Percentiles rank a stretch among this genome's conserved stretches.
phyloP scores from a whole-genome alignment of 1,284 basidiomycete species.

The Pseudozyma tsukubaensis region DNA sequence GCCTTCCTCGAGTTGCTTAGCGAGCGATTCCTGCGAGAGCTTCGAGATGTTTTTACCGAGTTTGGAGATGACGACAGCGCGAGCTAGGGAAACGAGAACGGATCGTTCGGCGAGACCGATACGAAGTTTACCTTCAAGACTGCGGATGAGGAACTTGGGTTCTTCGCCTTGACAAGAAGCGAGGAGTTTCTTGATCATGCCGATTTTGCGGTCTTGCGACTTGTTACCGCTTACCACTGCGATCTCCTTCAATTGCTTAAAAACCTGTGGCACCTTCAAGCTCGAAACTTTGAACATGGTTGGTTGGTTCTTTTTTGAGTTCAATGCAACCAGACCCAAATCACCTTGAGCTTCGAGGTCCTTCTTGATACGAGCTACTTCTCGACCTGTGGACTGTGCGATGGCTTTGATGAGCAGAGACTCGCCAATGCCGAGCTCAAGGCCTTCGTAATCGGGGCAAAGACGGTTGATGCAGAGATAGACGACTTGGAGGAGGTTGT shows the following conservation, averaged over 20 bases:
- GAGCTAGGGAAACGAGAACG: constrained; percentile 69
- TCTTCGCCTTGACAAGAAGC: constrained; percentile 87
- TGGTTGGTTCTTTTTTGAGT: constrained; percentile 91
- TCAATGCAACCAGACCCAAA: constrained; percentile 92
- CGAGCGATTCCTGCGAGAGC: constrained; percentile 77
- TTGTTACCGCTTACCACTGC: constrained; percentile 81
- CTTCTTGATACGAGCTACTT: constrained; percentile 82
- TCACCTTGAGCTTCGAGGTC: constrained; percentile 95
- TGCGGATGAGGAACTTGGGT: constrained; percentile 95
- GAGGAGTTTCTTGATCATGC: constrained; percentile 92
- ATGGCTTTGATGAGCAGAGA: constrained; percentile 95
- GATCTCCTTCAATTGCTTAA: constrained; percentile 56
- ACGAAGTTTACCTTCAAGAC: constrained; percentile 94
- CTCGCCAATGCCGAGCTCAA: constrained; percentile 97
- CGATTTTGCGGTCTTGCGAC: constrained; percentile 79
- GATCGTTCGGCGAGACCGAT: constrained; percentile 97
- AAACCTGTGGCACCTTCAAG: constrained; percentile 84
- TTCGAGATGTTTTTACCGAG: constrained; percentile 72
- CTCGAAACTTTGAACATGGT: constrained; percentile 94
- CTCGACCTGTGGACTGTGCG: constrained; percentile 90
- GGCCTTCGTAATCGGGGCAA: constrained; percentile 93
- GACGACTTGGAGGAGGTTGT: constrained; percentile 84
- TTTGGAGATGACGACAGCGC: constrained; percentile 56
- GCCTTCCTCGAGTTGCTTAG: constrained; percentile 81
- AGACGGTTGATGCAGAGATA: constrained; percentile 98